Evolutionary conservation across 2,329 filamentous ascomycete species (phyloP).

Genomic region (Penicillium sp.): DNA sequence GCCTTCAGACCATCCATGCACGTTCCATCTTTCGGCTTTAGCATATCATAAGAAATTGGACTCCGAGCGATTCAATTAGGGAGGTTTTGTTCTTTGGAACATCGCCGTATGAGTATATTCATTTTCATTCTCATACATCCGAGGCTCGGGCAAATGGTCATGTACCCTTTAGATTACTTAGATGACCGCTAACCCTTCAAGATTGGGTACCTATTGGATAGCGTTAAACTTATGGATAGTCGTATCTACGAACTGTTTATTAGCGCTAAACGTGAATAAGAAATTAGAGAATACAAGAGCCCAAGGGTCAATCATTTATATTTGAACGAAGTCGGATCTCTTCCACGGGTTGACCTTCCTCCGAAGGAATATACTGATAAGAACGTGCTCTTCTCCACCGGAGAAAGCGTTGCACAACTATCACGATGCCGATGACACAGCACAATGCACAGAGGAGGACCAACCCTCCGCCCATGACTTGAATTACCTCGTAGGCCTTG

Average conservation of each 20-base stretch:
- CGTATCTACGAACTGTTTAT: not conserved
- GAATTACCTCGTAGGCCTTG: constrained; percentile 26
- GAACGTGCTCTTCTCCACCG: constrained; percentile 18
- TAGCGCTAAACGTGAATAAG: not conserved
- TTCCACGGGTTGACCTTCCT: constrained; percentile 16
- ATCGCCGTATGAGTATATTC: too few species aligned
- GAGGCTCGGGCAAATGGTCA: too few species aligned
- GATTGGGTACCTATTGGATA: too few species aligned
- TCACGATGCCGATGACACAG: constrained; percentile 18
- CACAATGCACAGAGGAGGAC: constrained; percentile 20
- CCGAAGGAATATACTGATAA: constrained; percentile 24
- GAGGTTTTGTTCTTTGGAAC: too few species aligned
- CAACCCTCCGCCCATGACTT: constrained; percentile 20
- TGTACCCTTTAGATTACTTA: too few species aligned
- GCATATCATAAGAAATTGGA: too few species aligned
- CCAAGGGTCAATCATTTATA: not conserved
- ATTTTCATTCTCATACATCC: too few species aligned
- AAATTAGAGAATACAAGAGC: not conserved
- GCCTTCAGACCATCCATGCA: too few species aligned
- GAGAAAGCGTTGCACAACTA: constrained; percentile 14
- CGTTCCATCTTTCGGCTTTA: too few species aligned
- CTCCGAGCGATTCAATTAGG: too few species aligned
- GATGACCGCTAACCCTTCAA: too few species aligned
- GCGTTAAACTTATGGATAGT: too few species aligned
- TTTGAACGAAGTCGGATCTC: constrained; percentile 1